Percentiles rank a stretch among this genome's conserved stretches.
phyloP scores from a whole-genome alignment of 1,284 basidiomycete species.

The Moesziomyces aphidis region DNA sequence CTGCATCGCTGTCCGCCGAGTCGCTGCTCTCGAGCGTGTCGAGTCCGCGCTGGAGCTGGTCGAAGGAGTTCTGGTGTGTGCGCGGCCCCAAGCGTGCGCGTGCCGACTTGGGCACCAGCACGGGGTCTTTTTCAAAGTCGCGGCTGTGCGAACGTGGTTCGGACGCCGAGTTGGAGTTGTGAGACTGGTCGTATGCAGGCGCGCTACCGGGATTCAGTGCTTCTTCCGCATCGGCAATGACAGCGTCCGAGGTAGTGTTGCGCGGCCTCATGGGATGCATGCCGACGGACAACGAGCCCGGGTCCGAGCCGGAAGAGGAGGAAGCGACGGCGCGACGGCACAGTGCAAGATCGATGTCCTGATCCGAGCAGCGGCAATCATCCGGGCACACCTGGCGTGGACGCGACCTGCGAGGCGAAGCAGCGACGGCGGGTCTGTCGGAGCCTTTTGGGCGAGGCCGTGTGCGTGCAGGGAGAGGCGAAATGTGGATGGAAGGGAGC shows the following conservation, averaged over 20 bases:
- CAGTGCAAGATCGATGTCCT: constrained; percentile 37
- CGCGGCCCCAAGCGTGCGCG: not conserved
- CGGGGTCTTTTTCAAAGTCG: constrained; percentile 34
- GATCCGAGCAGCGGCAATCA: constrained; percentile 50
- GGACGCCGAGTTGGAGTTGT: constrained; percentile 16
- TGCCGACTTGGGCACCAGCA: constrained; percentile 23
- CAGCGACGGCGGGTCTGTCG: not conserved
- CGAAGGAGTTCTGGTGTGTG: constrained; percentile 30
- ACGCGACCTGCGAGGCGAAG: constrained; percentile 1
- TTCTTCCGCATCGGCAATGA: not conserved
- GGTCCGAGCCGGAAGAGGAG: constrained; percentile 34
- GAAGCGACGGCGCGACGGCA: constrained; percentile 34
- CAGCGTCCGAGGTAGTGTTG: not conserved
- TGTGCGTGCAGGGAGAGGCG: constrained; percentile 15
- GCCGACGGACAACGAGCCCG: constrained; percentile 25
- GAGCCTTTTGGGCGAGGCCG: not conserved
- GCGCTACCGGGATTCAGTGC: not conserved
- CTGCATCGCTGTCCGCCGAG: constrained; percentile 30
- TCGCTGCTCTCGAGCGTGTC: constrained; percentile 23
- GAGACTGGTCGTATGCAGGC: constrained; percentile 8
- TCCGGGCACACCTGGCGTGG: constrained; percentile 27
- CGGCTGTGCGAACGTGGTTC: constrained; percentile 27
- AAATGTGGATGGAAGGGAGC: constrained; percentile 32
- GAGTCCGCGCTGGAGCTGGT: constrained; percentile 30
- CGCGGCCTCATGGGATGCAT: constrained; percentile 19